Conservation (phyloP, 352 stramenopile species). For the Phytophthora pinifolia region DNA sequence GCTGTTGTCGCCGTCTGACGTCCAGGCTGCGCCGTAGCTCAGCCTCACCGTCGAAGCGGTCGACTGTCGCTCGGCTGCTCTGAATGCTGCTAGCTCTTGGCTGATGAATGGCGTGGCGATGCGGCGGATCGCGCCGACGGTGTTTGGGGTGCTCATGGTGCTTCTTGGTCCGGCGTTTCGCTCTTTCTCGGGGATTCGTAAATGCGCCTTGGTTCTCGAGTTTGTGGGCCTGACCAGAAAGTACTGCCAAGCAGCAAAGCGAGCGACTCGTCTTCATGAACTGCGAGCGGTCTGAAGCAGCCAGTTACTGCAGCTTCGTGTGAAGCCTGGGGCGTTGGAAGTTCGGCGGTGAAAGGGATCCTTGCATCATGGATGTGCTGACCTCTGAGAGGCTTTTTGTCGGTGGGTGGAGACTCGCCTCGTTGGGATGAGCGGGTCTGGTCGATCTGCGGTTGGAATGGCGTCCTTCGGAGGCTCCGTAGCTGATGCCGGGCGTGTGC, state of each 20-base stretch:
- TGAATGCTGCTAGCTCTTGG: neutral
- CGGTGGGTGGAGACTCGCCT: slow-evolving; percentile 1
- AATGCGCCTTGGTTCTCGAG: neutral
- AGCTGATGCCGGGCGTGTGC: neutral
- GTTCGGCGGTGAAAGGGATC: neutral
- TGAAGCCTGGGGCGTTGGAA: slow-evolving; percentile 2
- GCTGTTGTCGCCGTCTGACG: slow-evolving; percentile 3
- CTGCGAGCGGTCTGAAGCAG: too few species aligned
- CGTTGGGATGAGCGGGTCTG: slow-evolving; percentile 6
- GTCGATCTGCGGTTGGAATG: neutral
- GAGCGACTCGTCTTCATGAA: too few species aligned
- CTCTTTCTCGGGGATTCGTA: slow-evolving; percentile 16
- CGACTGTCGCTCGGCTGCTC: slow-evolving; percentile 4
- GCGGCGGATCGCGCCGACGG: slow-evolving; percentile 5
- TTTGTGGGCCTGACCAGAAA: slow-evolving; percentile 1
- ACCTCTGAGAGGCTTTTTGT: slow-evolving; percentile 12
- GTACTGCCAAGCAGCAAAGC: neutral
- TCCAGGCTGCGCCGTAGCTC: slow-evolving; percentile 8
- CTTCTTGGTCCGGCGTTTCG: neutral
- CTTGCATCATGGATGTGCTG: neutral
- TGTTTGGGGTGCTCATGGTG: slow-evolving; percentile 29
- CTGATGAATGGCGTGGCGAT: slow-evolving; percentile 12
- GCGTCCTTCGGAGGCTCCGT: neutral
- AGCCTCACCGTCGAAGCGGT: slow-evolving; percentile 12
- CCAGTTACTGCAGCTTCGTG: slow-evolving; percentile 3